Evolutionary conservation across 176 grass and related monocot species (phyloP).

Genomic region (Zea mays): Zm-B73-REFERENCE-NAM-5.0 NC_050104.1:99909001-99909500

Average conservation of each 20-base stretch:
- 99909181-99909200: too few species aligned
- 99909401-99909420: slow-evolving; percentile 74
- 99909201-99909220: too few species aligned
- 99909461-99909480: slow-evolving; percentile 97
- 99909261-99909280: neutral
- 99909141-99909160: too few species aligned
- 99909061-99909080: neutral
- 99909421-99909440: slow-evolving; percentile 88
- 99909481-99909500: slow-evolving; percentile 89
- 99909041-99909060: neutral
- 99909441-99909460: slow-evolving; percentile 96
- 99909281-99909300: slow-evolving; percentile 41
- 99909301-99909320: slow-evolving; percentile 39
- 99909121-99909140: too few species aligned
- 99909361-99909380: slow-evolving; percentile 92
- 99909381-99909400: slow-evolving; percentile 70
- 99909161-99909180: too few species aligned
- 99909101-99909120: neutral
- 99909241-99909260: neutral
- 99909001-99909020: too few species aligned
- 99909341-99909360: slow-evolving; percentile 89
- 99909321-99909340: slow-evolving; percentile 79
- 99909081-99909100: neutral
- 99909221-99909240: neutral
- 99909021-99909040: neutral